Conservation (phyloP, 2,329 filamentous ascomycete genomes). For the Phoma sp. region DNA sequence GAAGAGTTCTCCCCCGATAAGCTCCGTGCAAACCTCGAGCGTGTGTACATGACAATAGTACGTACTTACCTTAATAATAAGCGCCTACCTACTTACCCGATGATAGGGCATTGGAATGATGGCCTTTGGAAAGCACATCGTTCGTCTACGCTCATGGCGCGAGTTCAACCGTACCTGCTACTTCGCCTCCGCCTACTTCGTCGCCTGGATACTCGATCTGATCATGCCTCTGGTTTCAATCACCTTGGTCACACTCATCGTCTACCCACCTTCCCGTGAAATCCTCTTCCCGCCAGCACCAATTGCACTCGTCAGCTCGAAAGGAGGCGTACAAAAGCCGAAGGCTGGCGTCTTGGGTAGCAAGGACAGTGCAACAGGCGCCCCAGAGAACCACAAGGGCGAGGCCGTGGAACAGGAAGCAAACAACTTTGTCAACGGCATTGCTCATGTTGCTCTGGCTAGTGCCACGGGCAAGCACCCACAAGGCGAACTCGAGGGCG, state of each 20-base stretch:
- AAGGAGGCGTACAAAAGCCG: conserved; percentile 79
- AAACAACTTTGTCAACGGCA: conserved; percentile 77
- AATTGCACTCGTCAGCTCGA: conserved; percentile 72
- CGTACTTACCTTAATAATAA: conserved; percentile 1
- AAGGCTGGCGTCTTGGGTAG: conserved; percentile 78
- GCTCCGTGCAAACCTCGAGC: conserved; percentile 76
- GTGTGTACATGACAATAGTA: conserved; percentile 79
- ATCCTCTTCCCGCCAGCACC: conserved; percentile 80
- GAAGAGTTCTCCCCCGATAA: conserved; percentile 89
- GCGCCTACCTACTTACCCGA: conserved; percentile 9
- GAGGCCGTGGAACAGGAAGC: conserved; percentile 86
- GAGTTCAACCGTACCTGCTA: conserved; percentile 72
- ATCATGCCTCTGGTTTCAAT: conserved; percentile 67
- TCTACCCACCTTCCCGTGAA: conserved; percentile 67
- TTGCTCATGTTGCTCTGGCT: conserved; percentile 74
- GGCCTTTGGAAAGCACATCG: conserved; percentile 74
- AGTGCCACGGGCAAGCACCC: conserved; percentile 81
- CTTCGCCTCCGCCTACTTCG: conserved; percentile 68
- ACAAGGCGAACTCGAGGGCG: conserved; percentile 63
- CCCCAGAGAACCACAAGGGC: conserved; percentile 82
- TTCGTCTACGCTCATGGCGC: conserved; percentile 78
- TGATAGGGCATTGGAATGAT: conserved; percentile 66
- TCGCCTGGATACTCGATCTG: conserved; percentile 78
- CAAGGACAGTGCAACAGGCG: conserved; percentile 78
- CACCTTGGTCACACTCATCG: conserved; percentile 70